phyloP scores from a whole-genome alignment of 2,329 filamentous ascomycete species.

The Fusarium xyrophilum region DNA sequence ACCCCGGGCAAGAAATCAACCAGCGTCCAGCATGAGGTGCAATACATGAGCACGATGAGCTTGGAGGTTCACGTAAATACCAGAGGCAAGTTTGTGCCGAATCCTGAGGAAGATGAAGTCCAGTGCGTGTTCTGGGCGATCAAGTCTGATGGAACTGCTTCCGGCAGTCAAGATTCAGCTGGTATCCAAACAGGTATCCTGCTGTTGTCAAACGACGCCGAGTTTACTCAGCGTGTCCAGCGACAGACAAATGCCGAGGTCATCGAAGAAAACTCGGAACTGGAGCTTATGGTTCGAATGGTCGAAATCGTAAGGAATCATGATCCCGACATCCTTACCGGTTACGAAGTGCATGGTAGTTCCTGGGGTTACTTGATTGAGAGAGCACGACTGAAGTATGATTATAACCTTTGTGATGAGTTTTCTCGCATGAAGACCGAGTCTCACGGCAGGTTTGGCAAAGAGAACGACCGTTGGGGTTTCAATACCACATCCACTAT shows the following conservation, averaged over 20 bases:
- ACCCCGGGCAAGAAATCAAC: constrained; percentile 77
- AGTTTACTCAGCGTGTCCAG: constrained; percentile 65
- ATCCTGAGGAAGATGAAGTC: constrained; percentile 90
- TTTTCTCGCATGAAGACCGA: constrained; percentile 87
- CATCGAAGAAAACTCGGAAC: constrained; percentile 77
- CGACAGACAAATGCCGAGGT: constrained; percentile 70
- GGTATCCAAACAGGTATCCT: constrained; percentile 73
- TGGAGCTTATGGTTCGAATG: constrained; percentile 84
- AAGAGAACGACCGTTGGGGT: constrained; percentile 88
- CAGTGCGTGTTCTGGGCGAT: constrained; percentile 90
- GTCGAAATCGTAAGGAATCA: constrained; percentile 82
- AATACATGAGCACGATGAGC: constrained; percentile 97
- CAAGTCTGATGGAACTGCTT: constrained; percentile 72
- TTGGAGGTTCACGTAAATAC: constrained; percentile 92
- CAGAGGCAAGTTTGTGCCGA: constrained; percentile 78
- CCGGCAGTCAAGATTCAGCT: constrained; percentile 55
- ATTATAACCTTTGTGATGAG: constrained; percentile 89
- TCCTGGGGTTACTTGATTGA: constrained; percentile 98
- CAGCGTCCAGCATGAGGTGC: constrained; percentile 80
- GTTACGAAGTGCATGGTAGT: constrained; percentile 90
- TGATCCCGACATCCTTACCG: constrained; percentile 92
- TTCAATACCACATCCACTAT: constrained; percentile 94
- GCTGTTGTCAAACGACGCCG: constrained; percentile 69
- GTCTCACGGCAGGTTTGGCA: constrained; percentile 83
- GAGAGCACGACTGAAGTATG: constrained; percentile 82